phyloP scores from a whole-genome alignment of 805 yeast genomes.

The Tetrapisispora fleetii region DNA sequence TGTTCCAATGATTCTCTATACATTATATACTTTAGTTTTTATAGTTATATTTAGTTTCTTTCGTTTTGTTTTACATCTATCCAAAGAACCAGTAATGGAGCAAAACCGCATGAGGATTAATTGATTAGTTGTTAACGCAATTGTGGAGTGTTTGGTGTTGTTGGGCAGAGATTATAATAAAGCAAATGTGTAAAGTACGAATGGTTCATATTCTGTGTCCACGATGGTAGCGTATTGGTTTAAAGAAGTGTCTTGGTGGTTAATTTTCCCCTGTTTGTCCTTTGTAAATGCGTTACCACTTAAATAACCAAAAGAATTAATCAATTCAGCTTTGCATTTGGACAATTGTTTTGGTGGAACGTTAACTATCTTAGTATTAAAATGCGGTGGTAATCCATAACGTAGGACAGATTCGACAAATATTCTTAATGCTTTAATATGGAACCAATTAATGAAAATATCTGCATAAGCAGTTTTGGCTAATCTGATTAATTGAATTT shows the following conservation, averaged over 20 bases:
- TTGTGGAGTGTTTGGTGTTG: not conserved
- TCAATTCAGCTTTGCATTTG: conserved; percentile 59
- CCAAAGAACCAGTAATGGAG: too few relatives aligned
- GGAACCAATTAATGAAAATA: conserved; percentile 78
- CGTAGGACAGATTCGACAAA: conserved; percentile 91
- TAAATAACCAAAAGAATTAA: conserved; percentile 72
- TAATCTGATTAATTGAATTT: conserved; percentile 70
- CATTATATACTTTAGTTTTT: not conserved
- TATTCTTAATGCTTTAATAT: conserved; percentile 74
- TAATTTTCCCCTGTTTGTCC: conserved; percentile 56
- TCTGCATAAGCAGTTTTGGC: conserved; percentile 87
- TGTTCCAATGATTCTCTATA: too few relatives aligned
- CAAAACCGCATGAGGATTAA: too few relatives aligned
- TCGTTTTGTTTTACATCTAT: not conserved
- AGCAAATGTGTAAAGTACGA: conserved; percentile 60
- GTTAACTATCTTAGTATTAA: conserved; percentile 43
- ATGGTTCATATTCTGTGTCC: conserved; percentile 93
- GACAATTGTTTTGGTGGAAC: conserved; percentile 38
- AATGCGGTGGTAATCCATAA: conserved; percentile 94
- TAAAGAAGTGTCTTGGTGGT: conserved; percentile 49
- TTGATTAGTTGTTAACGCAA: not conserved
- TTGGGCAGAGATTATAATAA: conserved; percentile 1
- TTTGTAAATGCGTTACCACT: conserved; percentile 80
- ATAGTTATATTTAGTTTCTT: not conserved
- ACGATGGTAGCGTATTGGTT: conserved; percentile 86